Evolutionary conservation across 805 yeast species (phyloP), one percentile per base, ranked within the genome.

Genomic region (Ogataea philodendri): DNA sequence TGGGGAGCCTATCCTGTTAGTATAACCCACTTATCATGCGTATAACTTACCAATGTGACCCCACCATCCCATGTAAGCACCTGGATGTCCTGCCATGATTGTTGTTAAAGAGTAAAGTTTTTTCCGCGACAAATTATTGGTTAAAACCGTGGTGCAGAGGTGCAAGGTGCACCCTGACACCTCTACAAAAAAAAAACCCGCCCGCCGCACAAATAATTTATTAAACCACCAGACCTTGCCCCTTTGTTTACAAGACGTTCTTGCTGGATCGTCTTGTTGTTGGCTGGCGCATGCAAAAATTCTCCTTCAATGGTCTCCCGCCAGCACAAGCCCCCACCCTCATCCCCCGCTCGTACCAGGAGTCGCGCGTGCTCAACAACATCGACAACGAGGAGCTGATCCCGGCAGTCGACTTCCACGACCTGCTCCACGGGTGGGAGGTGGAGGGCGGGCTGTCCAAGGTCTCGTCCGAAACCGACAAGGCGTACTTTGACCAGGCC

Each of bases 21-120:
- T 30, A 27, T 16, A 13, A 9, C 16, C 44, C 11, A 8, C 9
- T 15, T 14, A 6, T 15, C 3, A 16, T 24, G 25, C n/a, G n/a
- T 24, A 17, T 18, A 19, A 63, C 69, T 41, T 60, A 60, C 94
- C 95, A 60, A 88, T 66, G 70, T 72, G 65, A 60, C 97, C 97
- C 97, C 97, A 88, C 96, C 96, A 88, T 54, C 97, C 97, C 90
- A 85, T 81, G 60, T 83, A 88, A 58, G 87, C 80, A 54, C 76
- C 76, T 62, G 82, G 62, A 57, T 61, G 82, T 59, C 82, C 85
- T 61, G 76, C 84, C 87, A 81, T 81, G 56, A 46, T 59, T 38
- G 19, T 28, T 33, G 24, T 37, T 33, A 35, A 21, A 27, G 10
- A 13, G 33, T 35, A 28, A 35, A 35, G 33, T 36, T 36, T 36